Conservation (phyloP, 108 stramenopile genomes). For the Fragilaria crotonensis region DNA sequence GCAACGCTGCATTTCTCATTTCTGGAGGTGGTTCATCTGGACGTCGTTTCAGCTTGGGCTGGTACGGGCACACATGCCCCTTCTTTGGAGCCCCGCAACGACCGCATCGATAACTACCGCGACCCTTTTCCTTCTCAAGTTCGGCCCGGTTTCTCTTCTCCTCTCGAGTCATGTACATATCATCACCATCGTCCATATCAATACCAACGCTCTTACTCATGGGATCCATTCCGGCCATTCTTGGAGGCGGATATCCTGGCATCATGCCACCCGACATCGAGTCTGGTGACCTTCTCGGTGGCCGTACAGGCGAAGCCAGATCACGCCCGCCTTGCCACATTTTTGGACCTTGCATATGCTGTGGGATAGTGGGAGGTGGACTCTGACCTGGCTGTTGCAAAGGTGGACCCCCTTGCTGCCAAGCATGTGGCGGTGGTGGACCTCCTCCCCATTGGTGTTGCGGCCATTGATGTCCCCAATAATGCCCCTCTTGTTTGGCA, state of each 20-base stretch:
- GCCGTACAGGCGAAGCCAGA: slow-evolving; percentile 7
- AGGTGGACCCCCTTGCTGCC: slow-evolving; percentile 10
- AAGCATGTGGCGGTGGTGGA: slow-evolving; percentile 10
- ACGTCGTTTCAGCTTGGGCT: slow-evolving; percentile 76
- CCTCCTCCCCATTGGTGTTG: slow-evolving; percentile 8
- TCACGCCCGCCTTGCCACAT: slow-evolving; percentile 7
- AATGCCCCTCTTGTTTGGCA: slow-evolving; percentile 10
- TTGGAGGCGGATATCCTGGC: neutral
- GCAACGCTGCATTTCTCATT: slow-evolving; percentile 76
- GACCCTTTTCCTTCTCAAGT: slow-evolving; percentile 33
- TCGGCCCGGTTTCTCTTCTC: neutral
- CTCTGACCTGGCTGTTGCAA: slow-evolving; percentile 2
- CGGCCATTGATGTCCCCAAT: slow-evolving; percentile 10
- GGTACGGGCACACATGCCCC: slow-evolving; percentile 90
- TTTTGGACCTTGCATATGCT: neutral
- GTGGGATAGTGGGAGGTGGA: slow-evolving; percentile 5
- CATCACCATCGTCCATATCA: neutral
- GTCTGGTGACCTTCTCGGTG: slow-evolving; percentile 19
- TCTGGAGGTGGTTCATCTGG: slow-evolving; percentile 77
- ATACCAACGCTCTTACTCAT: neutral
- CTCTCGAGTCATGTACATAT: slow-evolving; percentile 1
- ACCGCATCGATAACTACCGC: slow-evolving; percentile 48
- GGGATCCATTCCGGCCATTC: neutral
- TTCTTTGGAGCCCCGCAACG: slow-evolving; percentile 88
- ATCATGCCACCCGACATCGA: slow-evolving; percentile 11